phyloP scores from a whole-genome alignment of 805 yeast genomes.

The Teunomyces kruisii region DNA sequence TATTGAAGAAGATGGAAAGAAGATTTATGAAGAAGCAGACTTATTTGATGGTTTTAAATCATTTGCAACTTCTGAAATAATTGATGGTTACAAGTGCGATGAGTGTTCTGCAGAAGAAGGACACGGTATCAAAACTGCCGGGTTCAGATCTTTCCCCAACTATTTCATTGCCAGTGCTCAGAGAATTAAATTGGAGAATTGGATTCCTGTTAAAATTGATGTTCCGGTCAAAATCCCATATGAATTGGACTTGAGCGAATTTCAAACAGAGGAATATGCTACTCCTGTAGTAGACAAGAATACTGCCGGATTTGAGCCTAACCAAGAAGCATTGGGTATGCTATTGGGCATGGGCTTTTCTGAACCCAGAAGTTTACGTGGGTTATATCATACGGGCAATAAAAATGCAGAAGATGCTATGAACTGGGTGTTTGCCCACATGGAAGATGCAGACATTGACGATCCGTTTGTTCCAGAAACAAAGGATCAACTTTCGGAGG shows the following conservation, averaged over 20 bases:
- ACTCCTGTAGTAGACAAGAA: slow-evolving; percentile 16
- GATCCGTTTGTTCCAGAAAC: slow-evolving; percentile 45
- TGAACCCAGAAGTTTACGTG: slow-evolving; percentile 60
- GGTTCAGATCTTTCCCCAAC: slow-evolving; percentile 67
- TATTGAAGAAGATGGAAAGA: slow-evolving; percentile 41
- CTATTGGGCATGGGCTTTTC: slow-evolving; percentile 89
- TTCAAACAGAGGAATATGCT: slow-evolving; percentile 27
- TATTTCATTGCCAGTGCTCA: slow-evolving; percentile 70
- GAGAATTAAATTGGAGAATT: slow-evolving; percentile 78
- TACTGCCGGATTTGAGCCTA: slow-evolving; percentile 46
- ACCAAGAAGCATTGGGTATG: slow-evolving; percentile 51
- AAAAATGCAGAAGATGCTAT: slow-evolving; percentile 65
- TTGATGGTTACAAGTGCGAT: slow-evolving; percentile 64
- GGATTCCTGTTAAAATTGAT: slow-evolving; percentile 84
- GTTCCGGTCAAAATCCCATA: slow-evolving; percentile 63
- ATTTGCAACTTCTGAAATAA: slow-evolving; percentile 48
- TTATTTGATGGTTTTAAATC: slow-evolving; percentile 49
- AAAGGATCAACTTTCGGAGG: slow-evolving; percentile 22
- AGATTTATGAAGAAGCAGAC: slow-evolving; percentile 47
- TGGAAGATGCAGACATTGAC: slow-evolving; percentile 83
- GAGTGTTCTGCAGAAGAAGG: slow-evolving; percentile 40
- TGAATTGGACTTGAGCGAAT: slow-evolving; percentile 42
- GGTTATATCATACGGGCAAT: slow-evolving; percentile 74
- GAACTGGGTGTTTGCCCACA: slow-evolving; percentile 87
- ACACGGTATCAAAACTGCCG: slow-evolving; percentile 41